Evolutionary conservation across 139 green algal species (phyloP).

Genomic region (Pleodorina starrii): DNA sequence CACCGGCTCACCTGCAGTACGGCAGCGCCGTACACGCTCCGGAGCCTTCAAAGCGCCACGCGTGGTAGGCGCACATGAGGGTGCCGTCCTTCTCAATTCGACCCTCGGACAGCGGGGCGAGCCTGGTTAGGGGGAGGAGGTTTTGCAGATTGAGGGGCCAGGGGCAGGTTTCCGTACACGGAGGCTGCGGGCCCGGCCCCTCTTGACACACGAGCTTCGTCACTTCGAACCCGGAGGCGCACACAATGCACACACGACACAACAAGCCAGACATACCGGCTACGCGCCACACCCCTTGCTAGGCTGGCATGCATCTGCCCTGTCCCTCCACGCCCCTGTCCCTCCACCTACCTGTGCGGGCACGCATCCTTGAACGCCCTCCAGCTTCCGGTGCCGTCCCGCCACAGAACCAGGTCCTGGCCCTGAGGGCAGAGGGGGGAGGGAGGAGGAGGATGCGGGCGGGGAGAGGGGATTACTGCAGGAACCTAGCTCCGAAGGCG

Average conservation of each 20-base stretch:
- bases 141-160: too few relatives aligned
- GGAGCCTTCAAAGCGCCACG: slow-evolving; percentile 53
- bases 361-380: slow-evolving; percentile 21
- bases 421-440: not conserved
- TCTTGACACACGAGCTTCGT: too few relatives aligned
- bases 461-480: too few relatives aligned
- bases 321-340: too few relatives aligned
- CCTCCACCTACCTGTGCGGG: slow-evolving; percentile 42
- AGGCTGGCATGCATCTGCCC: too few relatives aligned
- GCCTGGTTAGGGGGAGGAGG: slow-evolving; percentile 45
- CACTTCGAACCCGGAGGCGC: too few relatives aligned
- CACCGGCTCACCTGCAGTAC: not conserved
- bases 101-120: slow-evolving; percentile 61
- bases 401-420: slow-evolving; percentile 43
- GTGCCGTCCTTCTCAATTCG: slow-evolving; percentile 61
- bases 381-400: slow-evolving; percentile 21
- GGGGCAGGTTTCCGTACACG: too few relatives aligned
- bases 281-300: too few relatives aligned
- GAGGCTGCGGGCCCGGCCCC: too few relatives aligned
- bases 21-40: slow-evolving; percentile 47
- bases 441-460: not conserved
- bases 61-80: slow-evolving; percentile 69
- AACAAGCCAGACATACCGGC: too few relatives aligned
- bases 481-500: too few relatives aligned
- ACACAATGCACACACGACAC: too few relatives aligned